A percentile compares a stretch with the other conserved stretches of the same genome.
Evolutionary conservation across 352 stramenopile genomes (phyloP).

Genomic region (Peronospora farinosa): DNA sequence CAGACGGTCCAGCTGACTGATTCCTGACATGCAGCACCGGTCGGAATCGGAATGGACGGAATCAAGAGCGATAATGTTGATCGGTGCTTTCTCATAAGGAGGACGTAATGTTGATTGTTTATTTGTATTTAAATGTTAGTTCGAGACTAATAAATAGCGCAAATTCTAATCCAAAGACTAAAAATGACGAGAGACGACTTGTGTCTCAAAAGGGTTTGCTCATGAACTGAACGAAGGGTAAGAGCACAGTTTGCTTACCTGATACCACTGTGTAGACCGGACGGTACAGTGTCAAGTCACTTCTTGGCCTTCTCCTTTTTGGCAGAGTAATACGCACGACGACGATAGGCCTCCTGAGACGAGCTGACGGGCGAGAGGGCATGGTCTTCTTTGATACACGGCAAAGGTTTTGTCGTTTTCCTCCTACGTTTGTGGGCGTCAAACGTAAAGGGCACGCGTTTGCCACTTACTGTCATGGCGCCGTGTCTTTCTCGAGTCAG

Average conservation of each 20-base stretch:
- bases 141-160: conserved; percentile 23
- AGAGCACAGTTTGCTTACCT: background rate
- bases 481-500: conserved; percentile 31
- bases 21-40: no score
- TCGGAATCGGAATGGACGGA: no score
- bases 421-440: conserved; percentile 27
- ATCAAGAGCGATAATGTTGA: no score
- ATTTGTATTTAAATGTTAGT: conserved; percentile 12
- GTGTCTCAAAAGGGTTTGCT: background rate
- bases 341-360: conserved; percentile 33
- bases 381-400: conserved; percentile 29
- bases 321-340: conserved; percentile 33
- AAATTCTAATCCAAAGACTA: conserved; percentile 18
- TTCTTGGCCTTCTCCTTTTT: conserved; percentile 32
- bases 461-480: conserved; percentile 33
- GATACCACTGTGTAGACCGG: background rate
- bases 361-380: conserved; percentile 18
- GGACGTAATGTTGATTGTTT: background rate
- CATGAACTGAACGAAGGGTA: background rate
- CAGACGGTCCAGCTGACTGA: no score
- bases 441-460: conserved; percentile 35
- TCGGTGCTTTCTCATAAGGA: no score
- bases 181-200: conserved; percentile 1
- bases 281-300: background rate
- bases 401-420: conserved; percentile 19